Percentiles rank a stretch among this genome's conserved stretches.
Evolutionary conservation across 2,329 filamentous ascomycete genomes (phyloP).

Genomic region (Paracoccidioides brasiliensis): DNA sequence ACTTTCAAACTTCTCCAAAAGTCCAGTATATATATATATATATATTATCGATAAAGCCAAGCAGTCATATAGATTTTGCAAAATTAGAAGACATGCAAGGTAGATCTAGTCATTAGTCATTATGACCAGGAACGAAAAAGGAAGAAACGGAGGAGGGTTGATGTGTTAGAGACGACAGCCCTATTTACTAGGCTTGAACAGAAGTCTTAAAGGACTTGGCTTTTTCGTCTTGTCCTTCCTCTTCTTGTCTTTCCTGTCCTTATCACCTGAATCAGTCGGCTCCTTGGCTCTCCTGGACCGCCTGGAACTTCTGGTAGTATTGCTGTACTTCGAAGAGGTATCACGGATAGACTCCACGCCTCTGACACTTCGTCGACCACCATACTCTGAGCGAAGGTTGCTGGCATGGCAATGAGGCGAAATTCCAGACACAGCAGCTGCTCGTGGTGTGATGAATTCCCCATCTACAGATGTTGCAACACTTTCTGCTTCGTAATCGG

Average conservation of each 20-base stretch:
- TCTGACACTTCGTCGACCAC: conserved; percentile 15
- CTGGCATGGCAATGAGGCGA: conserved; percentile 20
- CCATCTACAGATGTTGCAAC: conserved; percentile 50
- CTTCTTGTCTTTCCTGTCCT: conserved; percentile 16
- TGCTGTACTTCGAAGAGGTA: conserved; percentile 7
- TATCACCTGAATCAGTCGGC: conserved; percentile 15
- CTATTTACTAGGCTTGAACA: conserved; percentile 9
- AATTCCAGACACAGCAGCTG: conserved; percentile 36
- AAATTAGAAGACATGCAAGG: too few relatives aligned
- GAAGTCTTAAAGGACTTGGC: conserved; percentile 20
- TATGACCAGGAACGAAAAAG: neutral
- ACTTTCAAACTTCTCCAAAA: neutral
- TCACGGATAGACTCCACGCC: conserved; percentile 8
- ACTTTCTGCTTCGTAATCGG: conserved; percentile 42
- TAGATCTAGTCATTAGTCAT: neutral
- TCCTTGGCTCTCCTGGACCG: conserved; percentile 12
- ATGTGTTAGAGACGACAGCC: neutral
- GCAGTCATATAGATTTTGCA: too few relatives aligned
- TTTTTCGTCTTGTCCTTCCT: conserved; percentile 23
- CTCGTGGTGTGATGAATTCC: conserved; percentile 51
- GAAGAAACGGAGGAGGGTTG: neutral
- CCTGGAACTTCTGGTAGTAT: conserved; percentile 11
- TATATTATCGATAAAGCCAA: neutral
- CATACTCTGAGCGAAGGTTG: conserved; percentile 13
- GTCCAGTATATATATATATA: neutral